These are phyloP conservation scores for Fragaria vesca DNA, from an alignment of 306 rosid genomes.

Conservation along the genomic window DNA sequence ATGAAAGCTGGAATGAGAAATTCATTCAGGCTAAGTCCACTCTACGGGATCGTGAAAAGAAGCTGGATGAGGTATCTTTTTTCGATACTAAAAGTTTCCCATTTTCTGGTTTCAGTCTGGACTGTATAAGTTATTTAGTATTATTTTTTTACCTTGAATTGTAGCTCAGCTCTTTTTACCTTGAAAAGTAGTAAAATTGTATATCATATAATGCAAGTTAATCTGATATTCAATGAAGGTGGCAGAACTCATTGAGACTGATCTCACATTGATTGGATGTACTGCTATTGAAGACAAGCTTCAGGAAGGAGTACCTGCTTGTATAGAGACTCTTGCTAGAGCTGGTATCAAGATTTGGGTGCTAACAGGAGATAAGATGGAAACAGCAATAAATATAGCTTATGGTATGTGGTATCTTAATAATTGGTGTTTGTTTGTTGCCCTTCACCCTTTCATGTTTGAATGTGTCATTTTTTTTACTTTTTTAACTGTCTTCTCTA, in stretches of 20 bases:
- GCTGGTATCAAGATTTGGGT: slow-evolving; percentile 99
- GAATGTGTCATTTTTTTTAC: neutral
- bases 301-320: slow-evolving; percentile 97
- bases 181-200: neutral
- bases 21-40: slow-evolving; percentile 92
- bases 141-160: neutral
- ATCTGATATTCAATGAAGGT: slow-evolving; percentile 56
- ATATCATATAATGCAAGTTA: neutral
- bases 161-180: neutral
- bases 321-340: slow-evolving; percentile 87
- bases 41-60: slow-evolving; percentile 90
- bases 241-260: slow-evolving; percentile 87
- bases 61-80: slow-evolving; percentile 82
- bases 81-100: neutral
- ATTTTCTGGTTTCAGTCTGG: slow-evolving; percentile 2
- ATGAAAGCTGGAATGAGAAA: slow-evolving; percentile 95
- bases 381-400: slow-evolving; percentile 96
- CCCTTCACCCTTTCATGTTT: neutral
- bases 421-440: slow-evolving; percentile 19
- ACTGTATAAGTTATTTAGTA: slow-evolving; percentile 1
- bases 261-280: slow-evolving; percentile 84
- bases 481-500: slow-evolving; percentile 7
- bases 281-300: slow-evolving; percentile 99
- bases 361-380: slow-evolving; percentile 98
- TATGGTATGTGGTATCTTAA: slow-evolving; percentile 61